These are phyloP conservation scores for Kodamaea neixiangensis DNA, from an alignment of 805 yeast species.

Conservation along the genomic window DNA sequence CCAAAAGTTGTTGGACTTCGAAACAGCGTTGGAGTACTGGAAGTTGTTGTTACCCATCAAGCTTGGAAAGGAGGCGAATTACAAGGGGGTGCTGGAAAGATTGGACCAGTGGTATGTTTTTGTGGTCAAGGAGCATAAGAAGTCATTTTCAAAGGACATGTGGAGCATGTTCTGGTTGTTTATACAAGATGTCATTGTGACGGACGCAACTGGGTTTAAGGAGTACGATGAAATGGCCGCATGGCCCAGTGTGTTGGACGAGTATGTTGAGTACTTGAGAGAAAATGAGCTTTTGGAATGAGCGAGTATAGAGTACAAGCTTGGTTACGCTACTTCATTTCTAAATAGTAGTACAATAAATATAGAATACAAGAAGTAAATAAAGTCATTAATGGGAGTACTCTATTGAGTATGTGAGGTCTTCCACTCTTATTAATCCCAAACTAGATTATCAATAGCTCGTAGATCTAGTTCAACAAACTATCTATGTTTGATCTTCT, in stretches of 20 bases:
- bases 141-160: slow-evolving; percentile 64
- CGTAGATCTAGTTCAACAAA: slow-evolving; percentile 38
- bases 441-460: neutral
- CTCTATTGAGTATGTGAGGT: too few relatives aligned
- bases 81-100: slow-evolving; percentile 29
- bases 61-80: neutral
- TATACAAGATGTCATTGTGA: slow-evolving; percentile 45
- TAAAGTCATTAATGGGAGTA: neutral
- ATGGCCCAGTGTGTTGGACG: slow-evolving; percentile 92
- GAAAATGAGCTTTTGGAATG: slow-evolving; percentile 22
- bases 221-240: slow-evolving; percentile 78
- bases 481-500: slow-evolving; percentile 44
- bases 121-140: slow-evolving; percentile 43
- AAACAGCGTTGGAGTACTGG: slow-evolving; percentile 79
- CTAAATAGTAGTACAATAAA: neutral
- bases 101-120: slow-evolving; percentile 61
- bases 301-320: neutral
- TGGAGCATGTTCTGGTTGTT: slow-evolving; percentile 86
- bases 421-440: neutral
- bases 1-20: slow-evolving; percentile 56
- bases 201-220: slow-evolving; percentile 51
- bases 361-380: neutral
- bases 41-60: slow-evolving; percentile 49
- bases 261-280: slow-evolving; percentile 62
- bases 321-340: neutral